Evolutionary conservation across 192 early-diverging fungal species (phyloP), one percentile per base, ranked within the genome.

Genomic region (Linnemannia schmuckeri): DNA sequence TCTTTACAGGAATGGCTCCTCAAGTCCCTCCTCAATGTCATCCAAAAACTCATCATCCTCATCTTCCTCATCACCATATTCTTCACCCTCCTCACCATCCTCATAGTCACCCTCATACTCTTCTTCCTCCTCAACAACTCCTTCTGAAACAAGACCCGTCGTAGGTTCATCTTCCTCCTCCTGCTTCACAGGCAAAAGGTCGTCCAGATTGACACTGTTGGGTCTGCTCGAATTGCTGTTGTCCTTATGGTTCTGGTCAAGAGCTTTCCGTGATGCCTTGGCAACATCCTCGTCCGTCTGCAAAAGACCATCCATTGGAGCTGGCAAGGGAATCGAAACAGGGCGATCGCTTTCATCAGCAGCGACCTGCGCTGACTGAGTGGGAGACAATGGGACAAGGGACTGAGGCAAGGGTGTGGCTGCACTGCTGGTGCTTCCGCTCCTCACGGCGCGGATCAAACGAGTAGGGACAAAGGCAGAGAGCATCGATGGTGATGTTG

Each of bases 51-150:
- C 83, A 63, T 86, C 83, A 24, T 85, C 83, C 30, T 83, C 87
- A 4, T 83, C 81, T 6, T 82, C 81, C 18, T 79, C 77, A n/a
- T 81, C 74, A 38, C 61, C 83, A 35, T 89, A 80, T 17, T 87
- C 81, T 52, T 82, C 87, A 13, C 88, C 90, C 40, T 81, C 80
- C 27, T 88, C 88, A 70, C 78, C 88, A 63, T 77, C 68, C n/a
- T 89, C 83, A 70, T 90, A 85, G 18, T 89, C 81, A 35, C 88
- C 81, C 41, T 90, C 81, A 76, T 87, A 82, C 20, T 83, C 85
- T 33, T 89, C 74, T 49, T 88, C 85, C n/a, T 75, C 75, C 77
- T 76, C 76, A 55, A 71, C 63, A 75, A 44, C 24, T 24, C 76
- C 77, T 71, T 84, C 79, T 17, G 71, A 57, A 47, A 61, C 66